Evolutionary conservation across 1,284 basidiomycete genomes (phyloP).

Genomic region (Volvariella surrecta): DNA sequence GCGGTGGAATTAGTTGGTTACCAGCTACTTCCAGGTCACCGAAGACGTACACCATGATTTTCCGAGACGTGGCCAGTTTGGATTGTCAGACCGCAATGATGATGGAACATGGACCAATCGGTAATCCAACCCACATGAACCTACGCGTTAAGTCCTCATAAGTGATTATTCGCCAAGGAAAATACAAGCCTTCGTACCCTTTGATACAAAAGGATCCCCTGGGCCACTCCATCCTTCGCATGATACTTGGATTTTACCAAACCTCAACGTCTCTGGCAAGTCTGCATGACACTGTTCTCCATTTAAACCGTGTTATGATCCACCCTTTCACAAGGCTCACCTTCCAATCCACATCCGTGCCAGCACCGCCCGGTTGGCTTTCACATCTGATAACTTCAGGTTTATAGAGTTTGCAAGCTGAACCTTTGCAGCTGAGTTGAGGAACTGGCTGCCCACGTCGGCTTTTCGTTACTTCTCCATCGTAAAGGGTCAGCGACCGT

Average conservation of each 20-base stretch:
- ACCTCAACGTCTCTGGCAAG: slow-evolving; percentile 69
- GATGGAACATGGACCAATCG: slow-evolving; percentile 59
- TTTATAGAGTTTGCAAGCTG: slow-evolving; percentile 64
- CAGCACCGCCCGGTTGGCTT: slow-evolving; percentile 64
- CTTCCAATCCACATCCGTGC: slow-evolving; percentile 80
- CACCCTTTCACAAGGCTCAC: slow-evolving; percentile 26
- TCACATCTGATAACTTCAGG: slow-evolving; percentile 85
- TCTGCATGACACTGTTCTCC: slow-evolving; percentile 80
- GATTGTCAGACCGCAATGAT: slow-evolving; percentile 29
- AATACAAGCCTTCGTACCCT: slow-evolving; percentile 43
- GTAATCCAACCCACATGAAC: slow-evolving; percentile 79
- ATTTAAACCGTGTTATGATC: slow-evolving; percentile 4
- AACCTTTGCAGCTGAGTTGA: slow-evolving; percentile 78
- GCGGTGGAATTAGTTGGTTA: not conserved
- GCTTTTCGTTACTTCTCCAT: slow-evolving; percentile 52
- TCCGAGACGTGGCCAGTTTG: slow-evolving; percentile 22
- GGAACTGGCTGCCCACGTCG: slow-evolving; percentile 62
- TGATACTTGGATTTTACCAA: slow-evolving; percentile 73
- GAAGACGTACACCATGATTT: slow-evolving; percentile 7
- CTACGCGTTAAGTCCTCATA: slow-evolving; percentile 28
- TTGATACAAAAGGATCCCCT: slow-evolving; percentile 77
- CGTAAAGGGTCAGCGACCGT: slow-evolving; percentile 74
- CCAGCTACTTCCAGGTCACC: no score
- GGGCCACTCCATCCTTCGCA: slow-evolving; percentile 85
- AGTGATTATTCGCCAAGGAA: slow-evolving; percentile 3